These are phyloP conservation scores for Backusella tuberculispora DNA, from an alignment of 192 early-diverging fungal species.

Conservation along the genomic window DNA sequence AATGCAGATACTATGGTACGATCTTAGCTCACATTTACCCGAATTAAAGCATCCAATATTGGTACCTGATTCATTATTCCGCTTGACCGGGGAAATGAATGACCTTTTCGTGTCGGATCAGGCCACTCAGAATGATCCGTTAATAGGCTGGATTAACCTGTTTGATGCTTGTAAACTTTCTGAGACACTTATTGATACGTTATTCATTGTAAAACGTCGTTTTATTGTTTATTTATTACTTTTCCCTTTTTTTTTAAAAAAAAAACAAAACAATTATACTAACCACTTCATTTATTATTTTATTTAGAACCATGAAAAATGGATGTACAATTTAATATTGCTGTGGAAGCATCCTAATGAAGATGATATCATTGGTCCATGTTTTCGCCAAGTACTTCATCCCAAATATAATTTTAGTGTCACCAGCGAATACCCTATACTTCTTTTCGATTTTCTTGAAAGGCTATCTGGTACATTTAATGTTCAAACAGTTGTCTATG, in stretches of 20 bases:
- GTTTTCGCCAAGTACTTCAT: neutral
- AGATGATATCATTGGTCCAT: neutral
- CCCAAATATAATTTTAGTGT: neutral
- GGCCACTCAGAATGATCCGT: neutral
- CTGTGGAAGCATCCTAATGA: constrained; percentile 2
- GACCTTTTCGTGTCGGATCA: neutral
- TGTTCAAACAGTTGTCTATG: neutral
- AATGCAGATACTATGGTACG: constrained; percentile 18
- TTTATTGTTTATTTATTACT: neutral
- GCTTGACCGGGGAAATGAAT: constrained; percentile 19
- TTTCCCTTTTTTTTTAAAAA: neutral
- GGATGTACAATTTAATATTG: constrained; percentile 23
- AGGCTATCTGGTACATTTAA: neutral
- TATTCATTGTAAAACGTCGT: constrained; percentile 12
- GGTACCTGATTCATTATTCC: constrained; percentile 16
- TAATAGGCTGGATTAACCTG: neutral
- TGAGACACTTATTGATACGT: neutral
- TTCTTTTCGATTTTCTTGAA: constrained; percentile 17
- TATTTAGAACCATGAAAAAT: neutral
- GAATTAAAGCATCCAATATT: neutral
- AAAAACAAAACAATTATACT: too few species aligned
- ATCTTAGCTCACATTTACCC: neutral
- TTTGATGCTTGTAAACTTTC: constrained; percentile 17
- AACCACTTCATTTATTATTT: neutral
- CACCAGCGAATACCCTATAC: neutral